A percentile compares a stretch with the other conserved stretches of the same genome.
These are phyloP conservation scores for Aspergillus caelatus DNA, from an alignment of 2,329 filamentous ascomycete species.

Conservation along the genomic window DNA sequence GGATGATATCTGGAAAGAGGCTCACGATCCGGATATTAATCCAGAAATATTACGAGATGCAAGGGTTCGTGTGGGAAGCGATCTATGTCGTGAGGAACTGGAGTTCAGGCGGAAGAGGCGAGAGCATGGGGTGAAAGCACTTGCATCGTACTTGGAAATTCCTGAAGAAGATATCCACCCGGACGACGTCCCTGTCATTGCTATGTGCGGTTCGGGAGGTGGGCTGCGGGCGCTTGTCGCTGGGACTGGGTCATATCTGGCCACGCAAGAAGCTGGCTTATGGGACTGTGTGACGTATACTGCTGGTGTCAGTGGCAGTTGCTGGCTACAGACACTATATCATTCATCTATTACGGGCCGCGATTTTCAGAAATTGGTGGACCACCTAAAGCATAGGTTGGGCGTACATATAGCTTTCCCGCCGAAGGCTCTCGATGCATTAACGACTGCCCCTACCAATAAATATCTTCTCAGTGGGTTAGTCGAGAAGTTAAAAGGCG, in stretches of 20 bases:
- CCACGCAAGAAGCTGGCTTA: slow-evolving; percentile 80
- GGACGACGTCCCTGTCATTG: slow-evolving; percentile 90
- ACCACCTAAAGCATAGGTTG: slow-evolving; percentile 83
- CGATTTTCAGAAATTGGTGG: slow-evolving; percentile 69
- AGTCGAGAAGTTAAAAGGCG: slow-evolving; percentile 88
- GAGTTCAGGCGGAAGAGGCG: slow-evolving; percentile 71
- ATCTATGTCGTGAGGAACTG: slow-evolving; percentile 82
- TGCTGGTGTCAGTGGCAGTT: slow-evolving; percentile 91
- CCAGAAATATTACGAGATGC: slow-evolving; percentile 86
- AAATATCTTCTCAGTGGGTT: slow-evolving; percentile 86
- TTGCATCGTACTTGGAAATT: slow-evolving; percentile 81
- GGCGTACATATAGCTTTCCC: slow-evolving; percentile 92
- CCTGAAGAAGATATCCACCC: slow-evolving; percentile 81
- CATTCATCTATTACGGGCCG: slow-evolving; percentile 75
- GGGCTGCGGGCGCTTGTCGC: slow-evolving; percentile 88
- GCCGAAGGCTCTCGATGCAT: slow-evolving; percentile 75
- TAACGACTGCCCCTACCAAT: slow-evolving; percentile 89
- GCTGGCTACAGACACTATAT: slow-evolving; percentile 90
- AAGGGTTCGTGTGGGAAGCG: slow-evolving; percentile 75
- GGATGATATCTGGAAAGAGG: slow-evolving; percentile 91
- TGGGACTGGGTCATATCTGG: slow-evolving; percentile 83
- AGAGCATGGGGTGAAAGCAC: slow-evolving; percentile 67
- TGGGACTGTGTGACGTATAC: slow-evolving; percentile 96
- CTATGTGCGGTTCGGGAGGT: slow-evolving; percentile 91
- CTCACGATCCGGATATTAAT: slow-evolving; percentile 78